Conservation (phyloP, 768 basidiomycete genomes). For the Russula brevipes region DNA sequence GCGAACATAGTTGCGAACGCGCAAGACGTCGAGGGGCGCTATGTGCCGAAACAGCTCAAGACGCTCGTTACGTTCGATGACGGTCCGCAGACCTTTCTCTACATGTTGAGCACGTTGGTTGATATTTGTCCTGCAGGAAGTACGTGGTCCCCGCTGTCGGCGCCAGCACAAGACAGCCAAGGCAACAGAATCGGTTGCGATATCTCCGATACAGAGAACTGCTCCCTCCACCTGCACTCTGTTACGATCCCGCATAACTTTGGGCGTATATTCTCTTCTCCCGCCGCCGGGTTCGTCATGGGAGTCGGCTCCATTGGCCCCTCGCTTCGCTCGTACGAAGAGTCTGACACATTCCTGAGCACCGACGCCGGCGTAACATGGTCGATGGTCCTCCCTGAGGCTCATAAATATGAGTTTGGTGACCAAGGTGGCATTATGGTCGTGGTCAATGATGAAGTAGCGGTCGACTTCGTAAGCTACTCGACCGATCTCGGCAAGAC, state of each 20-base stretch:
- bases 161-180: conserved; percentile 52
- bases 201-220: conserved; percentile 47
- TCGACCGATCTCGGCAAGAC: conserved; percentile 75
- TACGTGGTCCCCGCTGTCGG: conserved; percentile 64
- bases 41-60: conserved; percentile 65
- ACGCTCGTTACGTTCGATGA: conserved; percentile 90
- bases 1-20: conserved; percentile 85
- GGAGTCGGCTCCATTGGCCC: conserved; percentile 89
- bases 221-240: conserved; percentile 88
- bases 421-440: conserved; percentile 80
- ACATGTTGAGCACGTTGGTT: not conserved
- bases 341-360: conserved; percentile 91
- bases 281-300: conserved; percentile 93
- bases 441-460: conserved; percentile 79
- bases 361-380: conserved; percentile 85
- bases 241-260: conserved; percentile 91
- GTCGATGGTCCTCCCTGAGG: conserved; percentile 66
- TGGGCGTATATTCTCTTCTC: conserved; percentile 90
- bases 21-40: conserved; percentile 71
- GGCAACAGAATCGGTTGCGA: conserved; percentile 64
- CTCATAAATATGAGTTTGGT: conserved; percentile 96
- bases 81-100: conserved; percentile 35
- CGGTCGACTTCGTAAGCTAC: conserved; percentile 63
- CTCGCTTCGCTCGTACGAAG: conserved; percentile 62
- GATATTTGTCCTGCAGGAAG: conserved; percentile 41